These are phyloP conservation scores for Seiridium cupressi DNA, from an alignment of 2,329 filamentous ascomycete species.

Conservation along the genomic window DNA sequence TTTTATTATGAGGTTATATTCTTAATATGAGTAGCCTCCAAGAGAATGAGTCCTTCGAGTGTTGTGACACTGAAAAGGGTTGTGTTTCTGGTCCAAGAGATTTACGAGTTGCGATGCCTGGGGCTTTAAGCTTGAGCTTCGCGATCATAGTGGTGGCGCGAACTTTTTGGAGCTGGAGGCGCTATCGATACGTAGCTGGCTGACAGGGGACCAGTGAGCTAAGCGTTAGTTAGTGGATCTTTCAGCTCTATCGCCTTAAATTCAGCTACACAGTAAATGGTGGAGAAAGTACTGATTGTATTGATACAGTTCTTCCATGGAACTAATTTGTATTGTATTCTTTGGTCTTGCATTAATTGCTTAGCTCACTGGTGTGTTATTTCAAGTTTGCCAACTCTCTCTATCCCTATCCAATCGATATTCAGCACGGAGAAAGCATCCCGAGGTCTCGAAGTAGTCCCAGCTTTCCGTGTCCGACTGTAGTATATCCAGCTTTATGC, in stretches of 20 bases:
- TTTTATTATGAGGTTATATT: neutral
- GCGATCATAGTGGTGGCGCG: neutral
- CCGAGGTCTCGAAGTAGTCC: too few species aligned
- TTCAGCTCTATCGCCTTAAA: neutral
- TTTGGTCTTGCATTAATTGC: too few species aligned
- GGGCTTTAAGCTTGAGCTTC: neutral
- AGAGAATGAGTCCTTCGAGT: neutral
- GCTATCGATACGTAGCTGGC: neutral
- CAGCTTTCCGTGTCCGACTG: too few species aligned
- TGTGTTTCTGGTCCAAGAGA: neutral
- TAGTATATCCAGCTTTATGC: too few species aligned
- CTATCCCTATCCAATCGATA: too few species aligned
- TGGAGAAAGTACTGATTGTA: too few species aligned
- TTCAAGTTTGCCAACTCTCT: too few species aligned
- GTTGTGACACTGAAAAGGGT: neutral
- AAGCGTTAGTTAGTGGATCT: neutral
- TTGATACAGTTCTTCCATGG: too few species aligned
- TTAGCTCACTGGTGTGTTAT: too few species aligned
- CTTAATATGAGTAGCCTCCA: neutral
- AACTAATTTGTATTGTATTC: too few species aligned
- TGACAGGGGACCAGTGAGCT: neutral
- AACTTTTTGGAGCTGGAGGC: constrained; percentile 1
- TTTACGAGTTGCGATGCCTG: too few species aligned
- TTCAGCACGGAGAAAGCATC: too few species aligned
- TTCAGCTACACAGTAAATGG: neutral